Evolutionary conservation across 129 eudicot genomes (phyloP), one percentile per base, ranked within the genome.

Genomic region (Mikania micrantha): DNA sequence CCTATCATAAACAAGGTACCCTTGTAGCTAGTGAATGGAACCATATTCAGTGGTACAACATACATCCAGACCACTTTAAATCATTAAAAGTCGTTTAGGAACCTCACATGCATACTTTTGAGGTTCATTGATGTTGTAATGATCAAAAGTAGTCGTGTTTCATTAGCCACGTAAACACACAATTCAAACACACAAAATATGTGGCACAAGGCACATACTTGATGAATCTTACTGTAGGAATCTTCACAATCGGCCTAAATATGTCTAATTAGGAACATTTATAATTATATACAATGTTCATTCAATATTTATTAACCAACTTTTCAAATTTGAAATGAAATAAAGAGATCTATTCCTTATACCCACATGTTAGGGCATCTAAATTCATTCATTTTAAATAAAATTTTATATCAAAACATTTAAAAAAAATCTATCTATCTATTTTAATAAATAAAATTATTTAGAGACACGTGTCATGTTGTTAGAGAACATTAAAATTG

Each of bases 1-100:
- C 24, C 5, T 52, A 20, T 22, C n/a, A 52, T 9, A 47, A 52
- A 25, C 4, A 7, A 44, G 1, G 2, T 25, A 22, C 22, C 34
- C 29, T 50, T 31, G 21, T 65, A 63, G 28, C n/a, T n/a, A n/a
- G n/a, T 64, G 65, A 64, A 74, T 56, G 75, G 80, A 76, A 76
- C 75, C 80, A 68, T 76, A 76, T 76, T 76, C 80, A 36, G 80
- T 76, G 80, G 80, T 64, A 49, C 48, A 76, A 68, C 64, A 62
- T 76, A 48, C 60, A 76, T 76, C 4, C n/a, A n/a, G n/a, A n/a
- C 80, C 70, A 54, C 75, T 76, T 76, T 49, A 59, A 68, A 76
- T 59, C 48, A 59, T 68, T 36, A 28, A 76, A 76, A 76, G 80
- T 48, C 57, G 69, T 48, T 59, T 36, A 12, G 31, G 38, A 12